These are phyloP conservation scores for Sporothrix humicola DNA, from an alignment of 2,329 filamentous ascomycete species.

Conservation along the genomic window DNA sequence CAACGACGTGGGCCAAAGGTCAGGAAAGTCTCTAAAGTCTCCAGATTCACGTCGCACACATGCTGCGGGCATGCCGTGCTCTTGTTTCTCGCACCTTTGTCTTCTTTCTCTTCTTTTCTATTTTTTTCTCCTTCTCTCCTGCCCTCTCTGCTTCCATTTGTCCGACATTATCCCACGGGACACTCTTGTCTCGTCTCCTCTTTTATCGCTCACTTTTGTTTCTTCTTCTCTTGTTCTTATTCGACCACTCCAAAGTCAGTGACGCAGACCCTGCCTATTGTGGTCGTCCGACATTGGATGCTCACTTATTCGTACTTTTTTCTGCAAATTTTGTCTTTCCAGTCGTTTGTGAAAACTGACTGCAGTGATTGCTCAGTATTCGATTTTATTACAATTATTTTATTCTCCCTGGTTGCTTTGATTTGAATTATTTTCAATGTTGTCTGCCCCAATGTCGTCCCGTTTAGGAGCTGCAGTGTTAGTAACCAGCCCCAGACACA, in stretches of 20 bases:
- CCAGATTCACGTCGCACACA: neutral
- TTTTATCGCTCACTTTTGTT: neutral
- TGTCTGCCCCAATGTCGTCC: neutral
- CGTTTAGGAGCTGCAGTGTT: neutral
- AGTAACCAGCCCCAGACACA: neutral
- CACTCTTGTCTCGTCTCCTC: neutral
- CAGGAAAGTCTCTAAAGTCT: neutral
- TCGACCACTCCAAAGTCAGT: neutral
- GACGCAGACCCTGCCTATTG: conserved; percentile 3
- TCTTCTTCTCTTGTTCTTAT: neutral
- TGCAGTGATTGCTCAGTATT: neutral
- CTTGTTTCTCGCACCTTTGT: neutral
- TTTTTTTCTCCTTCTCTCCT: neutral
- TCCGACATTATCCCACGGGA: neutral
- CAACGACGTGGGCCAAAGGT: conserved; percentile 13
- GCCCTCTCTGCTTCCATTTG: neutral
- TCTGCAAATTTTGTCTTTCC: neutral
- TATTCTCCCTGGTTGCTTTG: neutral
- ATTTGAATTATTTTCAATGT: neutral
- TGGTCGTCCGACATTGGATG: no score
- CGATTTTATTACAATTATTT: neutral
- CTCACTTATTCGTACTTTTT: no score
- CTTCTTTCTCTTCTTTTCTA: neutral
- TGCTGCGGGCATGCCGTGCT: conserved; percentile 16
- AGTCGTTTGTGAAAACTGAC: neutral